Percentiles rank a stretch among this genome's conserved stretches.
Conservation (phyloP, 768 basidiomycete genomes). For the Termitomyces sp. region DNA sequence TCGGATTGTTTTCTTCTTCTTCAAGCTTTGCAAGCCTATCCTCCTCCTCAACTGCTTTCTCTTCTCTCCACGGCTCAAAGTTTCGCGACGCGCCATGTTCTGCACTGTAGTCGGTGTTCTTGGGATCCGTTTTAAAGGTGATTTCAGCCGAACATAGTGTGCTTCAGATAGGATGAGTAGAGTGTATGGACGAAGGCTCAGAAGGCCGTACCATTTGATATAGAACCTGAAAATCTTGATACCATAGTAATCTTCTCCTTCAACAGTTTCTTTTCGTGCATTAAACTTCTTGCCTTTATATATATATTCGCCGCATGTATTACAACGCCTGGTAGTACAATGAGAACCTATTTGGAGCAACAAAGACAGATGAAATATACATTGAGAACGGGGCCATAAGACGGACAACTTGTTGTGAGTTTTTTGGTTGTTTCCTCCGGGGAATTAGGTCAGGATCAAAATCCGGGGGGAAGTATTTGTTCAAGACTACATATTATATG, state of each 20-base stretch:
- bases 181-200: neutral
- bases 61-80: conserved; percentile 96
- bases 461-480: conserved; percentile 97
- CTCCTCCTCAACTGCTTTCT: conserved; percentile 69
- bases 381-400: conserved; percentile 99
- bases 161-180: conserved; percentile 34
- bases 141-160: conserved; percentile 97
- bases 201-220: conserved; percentile 72
- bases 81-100: conserved; percentile 98
- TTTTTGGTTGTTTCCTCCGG: conserved; percentile 83
- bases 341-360: conserved; percentile 4
- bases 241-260: conserved; percentile 95
- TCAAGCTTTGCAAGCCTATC: conserved; percentile 83
- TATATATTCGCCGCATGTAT: conserved; percentile 97
- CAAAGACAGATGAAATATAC: conserved; percentile 34
- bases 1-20: conserved; percentile 93
- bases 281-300: conserved; percentile 99
- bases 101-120: conserved; percentile 89
- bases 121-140: conserved; percentile 99
- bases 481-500: conserved; percentile 53
- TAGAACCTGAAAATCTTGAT: conserved; percentile 96
- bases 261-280: conserved; percentile 96
- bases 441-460: conserved; percentile 98
- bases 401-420: conserved; percentile 95
- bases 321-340: conserved; percentile 62